phyloP scores from a whole-genome alignment of 2,329 filamentous ascomycete species.

The Colletotrichum cereale region DNA sequence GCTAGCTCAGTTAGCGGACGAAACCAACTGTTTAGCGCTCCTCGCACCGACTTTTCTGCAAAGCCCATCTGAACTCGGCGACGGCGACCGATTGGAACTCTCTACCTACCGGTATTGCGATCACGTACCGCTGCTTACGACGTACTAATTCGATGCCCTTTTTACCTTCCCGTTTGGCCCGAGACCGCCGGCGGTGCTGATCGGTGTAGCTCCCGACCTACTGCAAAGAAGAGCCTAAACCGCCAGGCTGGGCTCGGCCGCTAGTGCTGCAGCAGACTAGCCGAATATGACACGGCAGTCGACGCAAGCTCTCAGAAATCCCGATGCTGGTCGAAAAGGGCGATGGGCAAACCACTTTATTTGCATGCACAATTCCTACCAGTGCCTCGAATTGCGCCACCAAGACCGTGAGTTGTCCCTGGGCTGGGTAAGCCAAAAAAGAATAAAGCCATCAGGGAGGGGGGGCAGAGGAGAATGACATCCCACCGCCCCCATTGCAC shows the following conservation, averaged over 20 bases:
- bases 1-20: not conserved
- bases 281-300: not conserved
- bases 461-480: not conserved
- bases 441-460: not conserved
- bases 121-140: not conserved
- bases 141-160: not conserved
- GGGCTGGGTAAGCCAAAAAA: not conserved
- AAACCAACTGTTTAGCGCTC: not conserved
- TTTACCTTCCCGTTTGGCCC: not conserved
- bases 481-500: not conserved
- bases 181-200: not conserved
- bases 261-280: slow-evolving; percentile 11
- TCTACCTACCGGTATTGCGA: slow-evolving; percentile 15
- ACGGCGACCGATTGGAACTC: not conserved
- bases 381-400: not conserved
- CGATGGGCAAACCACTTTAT: slow-evolving; percentile 13
- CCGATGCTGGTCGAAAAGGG: slow-evolving; percentile 23
- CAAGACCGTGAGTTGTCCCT: slow-evolving; percentile 8
- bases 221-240: slow-evolving; percentile 19
- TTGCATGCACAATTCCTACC: slow-evolving; percentile 3
- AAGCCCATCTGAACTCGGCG: slow-evolving; percentile 11
- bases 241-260: slow-evolving; percentile 27
- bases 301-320: slow-evolving; percentile 3
- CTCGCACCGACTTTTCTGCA: slow-evolving; percentile 4
- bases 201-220: not conserved